phyloP scores from a whole-genome alignment of 164 flowering plant genomes.

The Kingdonia uniflora region DNA sequence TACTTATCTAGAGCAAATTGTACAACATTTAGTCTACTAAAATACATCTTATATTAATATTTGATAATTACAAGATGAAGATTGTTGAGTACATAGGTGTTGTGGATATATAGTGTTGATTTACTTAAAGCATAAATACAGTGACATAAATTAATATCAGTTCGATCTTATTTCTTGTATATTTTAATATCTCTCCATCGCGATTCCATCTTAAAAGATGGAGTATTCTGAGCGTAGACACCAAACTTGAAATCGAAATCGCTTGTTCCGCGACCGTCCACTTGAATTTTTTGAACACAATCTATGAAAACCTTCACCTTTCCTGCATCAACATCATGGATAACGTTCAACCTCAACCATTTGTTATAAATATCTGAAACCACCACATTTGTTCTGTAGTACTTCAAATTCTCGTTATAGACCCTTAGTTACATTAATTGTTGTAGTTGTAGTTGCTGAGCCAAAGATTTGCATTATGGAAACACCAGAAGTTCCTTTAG shows the following conservation, averaged over 20 bases:
- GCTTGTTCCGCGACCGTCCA: neutral
- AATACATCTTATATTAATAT: too few species aligned
- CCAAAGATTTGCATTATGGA: constrained; percentile 1
- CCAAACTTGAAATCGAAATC: constrained; percentile 1
- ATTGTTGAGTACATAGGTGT: too few species aligned
- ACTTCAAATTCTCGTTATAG: neutral
- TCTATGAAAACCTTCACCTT: neutral
- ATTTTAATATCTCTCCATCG: constrained; percentile 2
- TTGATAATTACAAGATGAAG: too few species aligned
- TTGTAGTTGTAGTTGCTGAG: neutral
- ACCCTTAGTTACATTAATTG: constrained; percentile 1
- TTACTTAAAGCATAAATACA: too few species aligned
- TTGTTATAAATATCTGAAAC: neutral
- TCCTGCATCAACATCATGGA: constrained; percentile 1
- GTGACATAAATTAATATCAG: too few species aligned
- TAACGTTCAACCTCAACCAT: neutral
- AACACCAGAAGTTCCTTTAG: neutral
- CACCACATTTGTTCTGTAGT: neutral
- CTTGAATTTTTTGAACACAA: neutral
- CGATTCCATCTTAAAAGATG: neutral
- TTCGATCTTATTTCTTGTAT: neutral
- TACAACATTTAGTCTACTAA: too few species aligned
- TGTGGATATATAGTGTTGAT: too few species aligned
- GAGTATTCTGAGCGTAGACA: constrained; percentile 1
- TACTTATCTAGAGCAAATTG: too few species aligned